Percentiles rank a stretch among this genome's conserved stretches.
Conservation (phyloP, 148 eudicot genomes). For the Bassia scoparia region DNA sequence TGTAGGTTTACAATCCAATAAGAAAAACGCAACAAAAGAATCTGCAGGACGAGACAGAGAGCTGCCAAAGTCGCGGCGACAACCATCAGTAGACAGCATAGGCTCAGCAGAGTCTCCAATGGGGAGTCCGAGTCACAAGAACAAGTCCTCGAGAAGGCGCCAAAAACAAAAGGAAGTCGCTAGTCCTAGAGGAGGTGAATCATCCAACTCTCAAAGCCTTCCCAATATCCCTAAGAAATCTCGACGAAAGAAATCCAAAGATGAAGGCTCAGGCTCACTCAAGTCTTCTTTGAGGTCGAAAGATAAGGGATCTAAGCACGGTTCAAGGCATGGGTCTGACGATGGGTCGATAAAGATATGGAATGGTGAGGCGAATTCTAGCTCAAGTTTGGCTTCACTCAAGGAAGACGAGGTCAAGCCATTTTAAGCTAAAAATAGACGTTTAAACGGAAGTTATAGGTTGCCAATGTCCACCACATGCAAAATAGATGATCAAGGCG, state of each 20-base stretch:
- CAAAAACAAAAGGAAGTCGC: conserved; percentile 28
- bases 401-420: conserved; percentile 33
- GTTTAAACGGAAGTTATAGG: background rate
- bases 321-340: conserved; percentile 29
- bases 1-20: background rate
- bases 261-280: conserved; percentile 26
- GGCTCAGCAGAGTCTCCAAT: conserved; percentile 31
- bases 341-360: conserved; percentile 30
- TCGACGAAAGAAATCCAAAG: conserved; percentile 61
- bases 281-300: conserved; percentile 20
- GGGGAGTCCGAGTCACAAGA: conserved; percentile 26
- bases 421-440: background rate
- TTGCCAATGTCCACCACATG: background rate
- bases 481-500: background rate
- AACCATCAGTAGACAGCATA: conserved; percentile 32
- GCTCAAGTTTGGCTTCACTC: conserved; percentile 15
- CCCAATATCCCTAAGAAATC: conserved; percentile 63
- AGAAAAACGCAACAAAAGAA: conserved; percentile 11
- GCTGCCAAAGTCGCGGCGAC: conserved; percentile 34
- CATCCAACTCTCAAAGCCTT: conserved; percentile 21
- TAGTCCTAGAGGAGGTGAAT: conserved; percentile 18
- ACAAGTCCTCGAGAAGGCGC: conserved; percentile 39
- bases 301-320: conserved; percentile 23
- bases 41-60: conserved; percentile 38
- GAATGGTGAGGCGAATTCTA: conserved; percentile 9